A percentile compares a stretch with the other conserved stretches of the same genome.
phyloP scores from a whole-genome alignment of 83 land plant genomes.

The Thuja plicata region DNA sequence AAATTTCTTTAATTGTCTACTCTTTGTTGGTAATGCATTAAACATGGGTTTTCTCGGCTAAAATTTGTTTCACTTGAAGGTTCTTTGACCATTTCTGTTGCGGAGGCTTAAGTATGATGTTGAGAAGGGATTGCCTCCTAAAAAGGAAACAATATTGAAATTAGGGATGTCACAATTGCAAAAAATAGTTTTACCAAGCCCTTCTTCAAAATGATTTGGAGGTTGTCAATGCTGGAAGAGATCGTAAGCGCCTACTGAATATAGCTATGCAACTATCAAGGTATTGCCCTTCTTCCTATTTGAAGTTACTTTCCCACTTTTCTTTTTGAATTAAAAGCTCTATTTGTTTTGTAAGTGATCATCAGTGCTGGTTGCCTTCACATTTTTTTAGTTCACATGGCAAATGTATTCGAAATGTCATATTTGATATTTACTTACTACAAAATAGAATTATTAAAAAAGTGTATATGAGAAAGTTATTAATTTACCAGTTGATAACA shows the following conservation, averaged over 20 bases:
- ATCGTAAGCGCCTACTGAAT: conserved; percentile 94
- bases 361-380: too few species aligned
- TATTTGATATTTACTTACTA: too few species aligned
- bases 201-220: conserved; percentile 97
- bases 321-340: background rate
- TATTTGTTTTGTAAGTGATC: background rate
- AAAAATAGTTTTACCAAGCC: conserved; percentile 88
- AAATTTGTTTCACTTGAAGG: conserved; percentile 23
- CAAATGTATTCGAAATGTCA: too few species aligned
- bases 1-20: background rate
- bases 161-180: conserved; percentile 97
- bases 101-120: conserved; percentile 97
- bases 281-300: background rate
- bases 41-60: background rate
- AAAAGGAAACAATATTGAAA: conserved; percentile 99
- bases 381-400: background rate
- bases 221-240: conserved; percentile 97
- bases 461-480: too few species aligned
- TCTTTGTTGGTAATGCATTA: background rate
- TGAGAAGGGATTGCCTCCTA: conserved; percentile 98
- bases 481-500: too few species aligned
- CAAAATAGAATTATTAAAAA: too few species aligned
- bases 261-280: conserved; percentile 89
- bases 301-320: background rate
- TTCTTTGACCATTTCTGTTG: conserved; percentile 92